Percentiles rank a stretch among this genome's conserved stretches.
Evolutionary conservation across 2,329 filamentous ascomycete species (phyloP).

Genomic region (Ilyonectria robusta): DNA sequence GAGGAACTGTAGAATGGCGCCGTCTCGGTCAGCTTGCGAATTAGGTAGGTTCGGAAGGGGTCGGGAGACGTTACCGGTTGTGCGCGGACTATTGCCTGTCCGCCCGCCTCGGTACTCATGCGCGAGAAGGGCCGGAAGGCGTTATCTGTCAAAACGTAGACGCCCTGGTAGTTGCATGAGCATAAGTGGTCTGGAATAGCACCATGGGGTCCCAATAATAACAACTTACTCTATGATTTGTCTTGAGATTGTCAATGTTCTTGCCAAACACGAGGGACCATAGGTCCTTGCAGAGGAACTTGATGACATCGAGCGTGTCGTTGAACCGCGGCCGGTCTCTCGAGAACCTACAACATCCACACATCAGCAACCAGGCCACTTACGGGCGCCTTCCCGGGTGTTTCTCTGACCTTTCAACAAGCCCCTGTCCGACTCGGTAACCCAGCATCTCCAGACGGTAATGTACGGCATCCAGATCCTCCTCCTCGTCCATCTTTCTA

Average conservation of each 20-base stretch:
- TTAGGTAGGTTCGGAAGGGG: constrained; percentile 11
- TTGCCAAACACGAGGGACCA: constrained; percentile 97
- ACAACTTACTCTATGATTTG: constrained; percentile 84
- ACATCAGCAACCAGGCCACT: constrained; percentile 29
- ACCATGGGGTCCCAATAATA: not conserved
- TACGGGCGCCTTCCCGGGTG: not conserved
- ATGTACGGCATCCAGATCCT: constrained; percentile 87
- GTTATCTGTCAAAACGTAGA: constrained; percentile 96
- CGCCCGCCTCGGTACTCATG: constrained; percentile 87
- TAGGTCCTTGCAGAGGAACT: constrained; percentile 98
- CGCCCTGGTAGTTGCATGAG: constrained; percentile 70
- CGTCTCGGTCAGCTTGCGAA: constrained; percentile 29
- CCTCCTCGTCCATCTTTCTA: constrained; percentile 75
- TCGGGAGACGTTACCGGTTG: constrained; percentile 77
- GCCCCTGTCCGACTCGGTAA: constrained; percentile 91
- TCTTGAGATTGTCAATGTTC: constrained; percentile 98
- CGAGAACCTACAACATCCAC: constrained; percentile 82
- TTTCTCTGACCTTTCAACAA: constrained; percentile 82
- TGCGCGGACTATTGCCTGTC: constrained; percentile 80
- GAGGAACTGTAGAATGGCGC: constrained; percentile 76
- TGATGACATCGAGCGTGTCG: constrained; percentile 95
- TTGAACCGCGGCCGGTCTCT: constrained; percentile 88
- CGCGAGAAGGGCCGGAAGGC: constrained; percentile 88
- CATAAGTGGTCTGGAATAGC: not conserved
- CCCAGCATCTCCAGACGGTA: constrained; percentile 87